Evolutionary conservation across 164 flowering plant species (phyloP).

Genomic region (Chimonanthus praecox): DNA sequence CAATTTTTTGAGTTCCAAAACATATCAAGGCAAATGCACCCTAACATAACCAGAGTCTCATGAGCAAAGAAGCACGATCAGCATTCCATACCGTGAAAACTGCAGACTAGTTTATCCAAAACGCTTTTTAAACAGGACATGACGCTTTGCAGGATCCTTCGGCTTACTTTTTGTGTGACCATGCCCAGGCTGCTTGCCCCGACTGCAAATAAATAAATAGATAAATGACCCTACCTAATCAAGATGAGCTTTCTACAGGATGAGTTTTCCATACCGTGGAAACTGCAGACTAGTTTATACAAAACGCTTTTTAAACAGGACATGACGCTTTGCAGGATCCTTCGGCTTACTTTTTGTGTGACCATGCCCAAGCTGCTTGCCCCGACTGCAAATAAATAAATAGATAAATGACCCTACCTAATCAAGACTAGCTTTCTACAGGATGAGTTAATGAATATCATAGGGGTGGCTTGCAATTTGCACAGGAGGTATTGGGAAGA

Average conservation of each 20-base stretch:
- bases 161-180: constrained; percentile 67
- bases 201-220: constrained; percentile 32
- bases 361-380: constrained; percentile 38
- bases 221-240: too few relatives aligned
- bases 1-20: not conserved
- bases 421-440: not conserved
- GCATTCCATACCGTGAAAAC: constrained; percentile 3
- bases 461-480: not conserved
- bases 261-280: constrained; percentile 1
- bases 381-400: constrained; percentile 35
- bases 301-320: constrained; percentile 44
- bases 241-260: not conserved
- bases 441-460: not conserved
- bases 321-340: constrained; percentile 82
- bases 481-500: too few relatives aligned
- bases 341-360: constrained; percentile 69
- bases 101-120: constrained; percentile 7
- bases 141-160: constrained; percentile 84
- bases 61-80: not conserved
- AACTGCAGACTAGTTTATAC: constrained; percentile 4
- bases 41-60: not conserved
- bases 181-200: constrained; percentile 34
- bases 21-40: not conserved
- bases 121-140: constrained; percentile 51
- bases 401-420: not conserved